Percentiles rank a stretch among this genome's conserved stretches.
These are phyloP conservation scores for Diplodia seriata DNA, from an alignment of 2,329 filamentous ascomycete genomes.

Conservation along the genomic window DNA sequence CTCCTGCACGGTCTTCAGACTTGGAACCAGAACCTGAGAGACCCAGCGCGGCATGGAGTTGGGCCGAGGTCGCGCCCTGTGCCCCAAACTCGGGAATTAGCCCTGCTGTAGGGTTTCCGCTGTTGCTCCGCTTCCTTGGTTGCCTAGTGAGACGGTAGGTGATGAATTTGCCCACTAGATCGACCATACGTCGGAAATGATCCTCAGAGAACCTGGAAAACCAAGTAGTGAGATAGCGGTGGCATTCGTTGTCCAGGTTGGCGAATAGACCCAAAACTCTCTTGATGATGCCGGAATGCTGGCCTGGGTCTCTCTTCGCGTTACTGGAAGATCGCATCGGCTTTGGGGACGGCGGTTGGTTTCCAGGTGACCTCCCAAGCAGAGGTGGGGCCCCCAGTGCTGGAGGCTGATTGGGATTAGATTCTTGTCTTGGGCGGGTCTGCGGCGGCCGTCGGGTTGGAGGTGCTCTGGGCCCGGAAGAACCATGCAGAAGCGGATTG, in stretches of 20 bases:
- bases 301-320: slow-evolving; percentile 55
- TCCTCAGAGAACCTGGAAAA: slow-evolving; percentile 72
- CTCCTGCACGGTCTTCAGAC: slow-evolving; percentile 52
- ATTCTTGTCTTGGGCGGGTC: slow-evolving; percentile 28
- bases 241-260: slow-evolving; percentile 76
- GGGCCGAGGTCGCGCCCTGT: slow-evolving; percentile 69
- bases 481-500: slow-evolving; percentile 75
- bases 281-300: slow-evolving; percentile 85
- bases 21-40: slow-evolving; percentile 51
- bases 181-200: slow-evolving; percentile 75
- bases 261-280: slow-evolving; percentile 80
- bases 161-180: slow-evolving; percentile 78
- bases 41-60: slow-evolving; percentile 79
- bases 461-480: not conserved
- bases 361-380: slow-evolving; percentile 11
- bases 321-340: slow-evolving; percentile 10
- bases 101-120: slow-evolving; percentile 67
- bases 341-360: not conserved
- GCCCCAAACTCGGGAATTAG: slow-evolving; percentile 68
- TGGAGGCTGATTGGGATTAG: slow-evolving; percentile 21
- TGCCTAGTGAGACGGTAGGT: slow-evolving; percentile 79
- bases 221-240: slow-evolving; percentile 79
- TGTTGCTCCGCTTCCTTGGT: slow-evolving; percentile 67
- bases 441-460: slow-evolving; percentile 4
- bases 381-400: slow-evolving; percentile 13